Base-by-base conservation (phyloP, 106 monocot genomes). In the Apostasia ramifera region DNA sequence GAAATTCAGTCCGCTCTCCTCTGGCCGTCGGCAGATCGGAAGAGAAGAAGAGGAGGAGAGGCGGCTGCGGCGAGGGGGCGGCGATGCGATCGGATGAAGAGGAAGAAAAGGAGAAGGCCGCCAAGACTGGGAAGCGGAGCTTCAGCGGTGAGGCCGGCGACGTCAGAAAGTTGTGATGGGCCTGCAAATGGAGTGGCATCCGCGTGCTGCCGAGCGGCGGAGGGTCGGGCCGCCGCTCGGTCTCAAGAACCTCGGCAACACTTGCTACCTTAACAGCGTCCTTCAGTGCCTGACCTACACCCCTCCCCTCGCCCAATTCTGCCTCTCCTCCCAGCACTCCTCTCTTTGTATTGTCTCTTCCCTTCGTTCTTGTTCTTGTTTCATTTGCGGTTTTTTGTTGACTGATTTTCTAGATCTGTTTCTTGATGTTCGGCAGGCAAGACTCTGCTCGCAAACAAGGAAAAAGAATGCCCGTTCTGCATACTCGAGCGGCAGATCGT, bases 211-310 rank as follows among this genome's bases (percentile, higher is more conserved):
- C 15, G 74, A 75, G 54, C 78, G 77, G 44, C 79, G 86, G 61
- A 78, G 70, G 70, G 68, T 61, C 43, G 76, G 78, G 7, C 75
- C 84, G 5, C 95, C 95, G 2, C 76, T 86, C 38, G 95, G 95
- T 15, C 91, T 95, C 7, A 82, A 80, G 67, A 95, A 95, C 66
- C 88, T 95, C 66, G 95, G 95, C 66, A 95, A 95, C 79, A 76
- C 84, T 51, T 91, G 95, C 80, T 95, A 95, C 79, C 83, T 95
- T 76, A 95, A 95, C 76, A 88, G 88, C 80, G 91, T 95, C 66
- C 86, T 95, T 62, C 95, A 95, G 82, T 95, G 95, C 84, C 83
- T 95, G 57, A 82, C 88, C 65, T 91, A 81, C 76, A 95, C 95
- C 37, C 91, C 95, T 75, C 95, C 95, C 66, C 85, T 95, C 72